These are phyloP conservation scores for Ceratobasidium sp. DNA, from an alignment of 1,284 basidiomycete genomes.

Conservation along the genomic window DNA sequence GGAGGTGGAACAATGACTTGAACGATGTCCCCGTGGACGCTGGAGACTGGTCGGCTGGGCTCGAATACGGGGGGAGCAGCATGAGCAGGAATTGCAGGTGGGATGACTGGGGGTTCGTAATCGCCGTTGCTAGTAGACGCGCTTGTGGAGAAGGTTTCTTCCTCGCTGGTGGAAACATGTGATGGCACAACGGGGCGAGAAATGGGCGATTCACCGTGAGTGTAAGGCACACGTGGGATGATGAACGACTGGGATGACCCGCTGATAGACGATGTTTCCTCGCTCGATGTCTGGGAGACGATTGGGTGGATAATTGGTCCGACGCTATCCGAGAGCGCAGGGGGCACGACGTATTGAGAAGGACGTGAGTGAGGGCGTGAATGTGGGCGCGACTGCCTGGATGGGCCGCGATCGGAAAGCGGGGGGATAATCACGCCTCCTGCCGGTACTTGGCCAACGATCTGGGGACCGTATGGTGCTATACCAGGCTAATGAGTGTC, in stretches of 20 bases:
- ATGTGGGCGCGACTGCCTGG: background rate
- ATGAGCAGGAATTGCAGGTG: background rate
- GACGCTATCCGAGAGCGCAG: conserved; percentile 12
- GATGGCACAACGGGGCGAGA: conserved; percentile 8
- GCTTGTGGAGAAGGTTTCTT: conserved; percentile 6
- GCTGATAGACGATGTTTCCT: background rate
- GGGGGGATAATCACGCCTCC: conserved; percentile 21
- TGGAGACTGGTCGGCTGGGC: background rate
- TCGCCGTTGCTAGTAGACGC: background rate
- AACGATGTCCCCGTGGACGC: background rate
- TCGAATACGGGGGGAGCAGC: background rate
- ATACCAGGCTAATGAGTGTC: background rate
- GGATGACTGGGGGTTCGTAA: conserved; percentile 4
- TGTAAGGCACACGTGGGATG: background rate
- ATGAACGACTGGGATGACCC: conserved; percentile 7
- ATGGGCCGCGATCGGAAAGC: conserved; percentile 13
- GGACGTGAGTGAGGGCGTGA: no score
- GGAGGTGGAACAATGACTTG: background rate
- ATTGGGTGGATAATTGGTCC: background rate
- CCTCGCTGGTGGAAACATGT: background rate
- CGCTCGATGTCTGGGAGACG: background rate
- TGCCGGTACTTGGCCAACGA: conserved; percentile 27
- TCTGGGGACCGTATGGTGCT: conserved; percentile 26
- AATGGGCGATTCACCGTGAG: background rate
- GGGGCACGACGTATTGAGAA: conserved; percentile 24